Evolutionary conservation across 805 yeast genomes (phyloP), one percentile per base, ranked within the genome.

Genomic region (Lachancea waltii): DNA sequence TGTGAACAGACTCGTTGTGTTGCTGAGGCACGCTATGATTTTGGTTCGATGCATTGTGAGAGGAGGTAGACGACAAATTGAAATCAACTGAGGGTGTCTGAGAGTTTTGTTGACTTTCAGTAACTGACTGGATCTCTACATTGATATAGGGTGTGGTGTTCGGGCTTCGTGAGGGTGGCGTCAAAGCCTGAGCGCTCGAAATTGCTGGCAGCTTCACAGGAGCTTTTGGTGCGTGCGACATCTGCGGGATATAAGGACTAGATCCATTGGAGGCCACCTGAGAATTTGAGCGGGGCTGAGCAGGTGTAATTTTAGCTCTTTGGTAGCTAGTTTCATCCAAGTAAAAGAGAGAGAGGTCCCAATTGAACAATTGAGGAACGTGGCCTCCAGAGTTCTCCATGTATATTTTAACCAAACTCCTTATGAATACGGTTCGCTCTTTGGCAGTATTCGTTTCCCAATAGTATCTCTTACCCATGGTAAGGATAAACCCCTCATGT

Each of bases 381-480:
- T 65, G 64, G 0, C 82, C 82, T 30, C 68, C 68, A 16, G 75
- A 75, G 40, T 75, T 75, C 47, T 72, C 73, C 44, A 72, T 67
- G 50, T 64, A 80, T 20, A 75, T 66, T 34, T 73, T 70, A 6
- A 79, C 54, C 5, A 80, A 44, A 7, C 75, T 67, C 7, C 70
- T 69, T 14, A 77, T 62, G 60, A 81, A 81, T 3, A 73, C 78
- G 7, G 71, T 67, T 43, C 81, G 69, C 46, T 77, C 86, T 38
- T 70, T 69, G 1, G 77, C 64, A 0, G 76, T 60, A 39, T 69
- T 65, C 1, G 85, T 77, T 45, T 72, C 79, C 97, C 97, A 89
- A 62, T 79, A 89, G 58, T 89, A 90, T 32, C 71, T 76, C 54
- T 87, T 89, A 28, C 82, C 82, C 54, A 90, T 68, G 13, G 66